Evolutionary conservation across 164 flowering plant genomes (phyloP).

Genomic region (Chimonanthus praecox): DNA sequence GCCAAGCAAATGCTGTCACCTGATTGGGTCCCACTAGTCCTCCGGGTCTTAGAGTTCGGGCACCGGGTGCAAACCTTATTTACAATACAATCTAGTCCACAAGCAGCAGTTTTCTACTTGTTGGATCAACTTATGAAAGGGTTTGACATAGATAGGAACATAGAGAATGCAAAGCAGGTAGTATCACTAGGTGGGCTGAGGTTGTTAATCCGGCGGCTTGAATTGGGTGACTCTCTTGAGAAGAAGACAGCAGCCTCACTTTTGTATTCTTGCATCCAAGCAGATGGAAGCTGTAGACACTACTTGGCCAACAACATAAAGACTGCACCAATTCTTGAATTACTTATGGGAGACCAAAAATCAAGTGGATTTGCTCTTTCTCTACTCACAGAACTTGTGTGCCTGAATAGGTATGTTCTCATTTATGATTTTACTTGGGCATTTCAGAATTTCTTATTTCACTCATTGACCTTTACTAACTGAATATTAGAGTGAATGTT

Average conservation of each 20-base stretch:
- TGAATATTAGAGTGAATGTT: not conserved
- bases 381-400: slow-evolving; percentile 45
- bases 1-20: slow-evolving; percentile 60
- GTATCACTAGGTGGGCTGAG: slow-evolving; percentile 56
- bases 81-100: slow-evolving; percentile 43
- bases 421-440: not conserved
- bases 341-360: slow-evolving; percentile 26
- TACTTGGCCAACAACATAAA: slow-evolving; percentile 47
- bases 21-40: slow-evolving; percentile 60
- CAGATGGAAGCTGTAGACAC: slow-evolving; percentile 51
- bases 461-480: not conserved
- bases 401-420: slow-evolving; percentile 41
- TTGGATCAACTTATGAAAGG: slow-evolving; percentile 55
- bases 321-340: slow-evolving; percentile 38
- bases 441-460: not conserved
- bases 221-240: slow-evolving; percentile 34
- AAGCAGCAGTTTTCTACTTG: slow-evolving; percentile 54
- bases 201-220: slow-evolving; percentile 37
- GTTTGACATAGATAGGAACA: slow-evolving; percentile 48
- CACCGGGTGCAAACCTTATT: slow-evolving; percentile 53
- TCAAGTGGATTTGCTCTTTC: slow-evolving; percentile 22
- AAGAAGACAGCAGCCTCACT: slow-evolving; percentile 37
- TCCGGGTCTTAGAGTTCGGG: slow-evolving; percentile 63
- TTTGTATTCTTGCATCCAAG: slow-evolving; percentile 41
- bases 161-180: slow-evolving; percentile 53